Evolutionary conservation across 1,284 basidiomycete genomes (phyloP), one percentile per base, ranked within the genome.

Genomic region (Blastosporella zonata): DNA sequence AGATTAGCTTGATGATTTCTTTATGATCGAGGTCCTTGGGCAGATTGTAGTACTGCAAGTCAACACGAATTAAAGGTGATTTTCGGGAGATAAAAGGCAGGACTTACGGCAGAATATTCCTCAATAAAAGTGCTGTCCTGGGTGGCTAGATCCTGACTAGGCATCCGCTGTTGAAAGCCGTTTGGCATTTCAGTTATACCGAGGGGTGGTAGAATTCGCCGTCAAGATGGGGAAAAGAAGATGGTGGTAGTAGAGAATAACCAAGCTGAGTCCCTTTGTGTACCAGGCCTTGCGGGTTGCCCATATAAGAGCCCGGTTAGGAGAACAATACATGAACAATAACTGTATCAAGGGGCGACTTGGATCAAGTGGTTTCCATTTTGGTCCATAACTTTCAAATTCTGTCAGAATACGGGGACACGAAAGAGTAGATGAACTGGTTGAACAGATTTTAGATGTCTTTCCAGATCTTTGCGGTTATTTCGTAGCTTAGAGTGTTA

Each of bases 301-400:
- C 36, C 36, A 37, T 22, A 22, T 37, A 4, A 6, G 6, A 21
- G 18, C 36, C 36, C 12, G 22, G 20, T 37, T 37, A 22, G 36
- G 36, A 37, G 36, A 37, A 37, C 36, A 37, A 37, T 37, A 37
- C 36, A 21, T 6, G 36, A 37, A 22, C 20, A 37, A 37, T 12
- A 37, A n/a, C n/a, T n/a, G n/a, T 15, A n/a, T 33, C 10, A 5
- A 27, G 25, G 25, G 25, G n/a, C n/a, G 31, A 33, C 5, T 5
- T 6, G 5, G 13, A 33, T 5, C 8, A n/a, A n/a, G 6, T n/a
- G n/a, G 31, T 27, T 27, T 27, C 31, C 31, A 33, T n/a, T n/a
- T n/a, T n/a, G n/a, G n/a, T n/a, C n/a, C n/a, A n/a, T n/a, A n/a
- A n/a, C n/a, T n/a, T n/a, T n/a, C n/a, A n/a, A n/a, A n/a, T n/a